Percentiles rank a stretch among this genome's conserved stretches.
Conservation (phyloP, 768 basidiomycete species). For the Boletus reticuloceps region DNA sequence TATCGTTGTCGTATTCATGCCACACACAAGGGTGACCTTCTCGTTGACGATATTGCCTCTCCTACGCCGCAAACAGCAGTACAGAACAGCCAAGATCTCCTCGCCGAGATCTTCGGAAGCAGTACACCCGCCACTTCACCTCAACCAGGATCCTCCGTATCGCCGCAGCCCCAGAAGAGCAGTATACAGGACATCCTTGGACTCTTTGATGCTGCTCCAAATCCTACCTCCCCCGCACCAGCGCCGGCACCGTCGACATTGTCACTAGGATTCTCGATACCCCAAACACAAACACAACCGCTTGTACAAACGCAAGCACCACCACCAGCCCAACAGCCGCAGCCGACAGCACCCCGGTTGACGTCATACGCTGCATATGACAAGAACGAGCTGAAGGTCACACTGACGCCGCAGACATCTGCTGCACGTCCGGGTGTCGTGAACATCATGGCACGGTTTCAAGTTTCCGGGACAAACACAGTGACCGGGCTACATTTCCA, state of each 20-base stretch:
- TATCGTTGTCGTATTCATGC: background rate
- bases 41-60: conserved; percentile 70
- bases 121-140: conserved; percentile 31
- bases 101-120: conserved; percentile 89
- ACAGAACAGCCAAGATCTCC: conserved; percentile 78
- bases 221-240: conserved; percentile 26
- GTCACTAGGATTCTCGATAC: conserved; percentile 37
- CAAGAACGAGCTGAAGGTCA: conserved; percentile 85
- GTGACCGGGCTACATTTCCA: conserved; percentile 84
- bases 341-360: conserved; percentile 45
- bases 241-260: conserved; percentile 18
- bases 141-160: conserved; percentile 37
- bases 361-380: conserved; percentile 87
- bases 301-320: conserved; percentile 34
- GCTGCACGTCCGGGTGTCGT: conserved; percentile 82
- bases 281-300: conserved; percentile 34
- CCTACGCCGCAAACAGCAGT: conserved; percentile 38
- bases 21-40: conserved; percentile 56
- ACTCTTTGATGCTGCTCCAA: conserved; percentile 64
- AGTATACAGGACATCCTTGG: conserved; percentile 89
- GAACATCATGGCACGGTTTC: conserved; percentile 88
- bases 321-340: conserved; percentile 32
- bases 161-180: conserved; percentile 49
- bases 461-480: conserved; percentile 52
- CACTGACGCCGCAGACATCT: conserved; percentile 84